phyloP scores from a whole-genome alignment of 2,329 filamentous ascomycete species.

The Aspergillus sp. region DNA sequence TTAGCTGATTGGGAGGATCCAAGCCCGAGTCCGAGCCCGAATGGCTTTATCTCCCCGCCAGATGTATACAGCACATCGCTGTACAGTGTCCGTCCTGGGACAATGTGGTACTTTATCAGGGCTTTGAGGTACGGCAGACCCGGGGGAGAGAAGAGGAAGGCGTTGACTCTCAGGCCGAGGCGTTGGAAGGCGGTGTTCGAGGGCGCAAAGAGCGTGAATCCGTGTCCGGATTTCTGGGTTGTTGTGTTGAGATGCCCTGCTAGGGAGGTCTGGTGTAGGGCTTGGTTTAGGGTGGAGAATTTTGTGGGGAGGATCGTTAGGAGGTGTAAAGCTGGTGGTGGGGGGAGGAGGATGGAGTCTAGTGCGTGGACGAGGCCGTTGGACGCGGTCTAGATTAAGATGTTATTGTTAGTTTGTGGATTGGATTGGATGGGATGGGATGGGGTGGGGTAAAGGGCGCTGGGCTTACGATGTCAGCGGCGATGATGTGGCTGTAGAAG shows the following conservation, averaged over 20 bases:
- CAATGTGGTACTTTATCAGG: conserved; percentile 76
- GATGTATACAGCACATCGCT: conserved; percentile 69
- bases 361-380: conserved; percentile 83
- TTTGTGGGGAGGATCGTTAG: conserved; percentile 64
- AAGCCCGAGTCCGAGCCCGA: conserved; percentile 27
- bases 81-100: conserved; percentile 74
- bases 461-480: conserved; percentile 63
- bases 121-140: conserved; percentile 76
- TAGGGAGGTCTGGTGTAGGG: conserved; percentile 72
- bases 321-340: conserved; percentile 63
- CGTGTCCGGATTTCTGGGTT: conserved; percentile 29
- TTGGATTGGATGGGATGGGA: not conserved
- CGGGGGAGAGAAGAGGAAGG: conserved; percentile 77
- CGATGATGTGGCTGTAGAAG: conserved; percentile 71
- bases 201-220: conserved; percentile 78
- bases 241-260: conserved; percentile 44
- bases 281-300: conserved; percentile 78
- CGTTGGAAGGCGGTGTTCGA: conserved; percentile 76
- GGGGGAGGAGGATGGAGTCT: conserved; percentile 73
- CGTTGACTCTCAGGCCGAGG: conserved; percentile 71
- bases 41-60: conserved; percentile 32
- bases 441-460: not conserved
- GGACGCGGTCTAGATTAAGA: conserved; percentile 56
- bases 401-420: conserved; percentile 2
- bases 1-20: conserved; percentile 24